Conservation (phyloP, 441 rosid species). For the Geranium incanum region DNA sequence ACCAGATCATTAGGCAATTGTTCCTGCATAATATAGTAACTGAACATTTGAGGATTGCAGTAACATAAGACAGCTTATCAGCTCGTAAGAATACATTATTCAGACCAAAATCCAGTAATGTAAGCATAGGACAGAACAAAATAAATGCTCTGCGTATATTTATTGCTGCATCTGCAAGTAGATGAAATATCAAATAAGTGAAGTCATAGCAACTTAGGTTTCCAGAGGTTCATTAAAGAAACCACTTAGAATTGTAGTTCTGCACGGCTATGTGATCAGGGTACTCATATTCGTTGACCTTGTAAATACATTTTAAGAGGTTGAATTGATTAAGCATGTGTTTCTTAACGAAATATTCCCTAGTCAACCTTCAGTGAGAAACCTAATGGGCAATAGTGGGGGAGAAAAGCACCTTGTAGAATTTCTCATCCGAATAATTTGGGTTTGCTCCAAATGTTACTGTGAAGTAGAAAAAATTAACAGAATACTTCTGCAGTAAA, state of each 20-base stretch:
- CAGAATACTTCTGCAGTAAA: conserved; percentile 61
- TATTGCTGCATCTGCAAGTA: background rate
- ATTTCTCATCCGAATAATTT: conserved; percentile 66
- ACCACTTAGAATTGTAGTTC: background rate
- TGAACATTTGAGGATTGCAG: conserved; percentile 12
- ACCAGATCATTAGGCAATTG: conserved; percentile 76
- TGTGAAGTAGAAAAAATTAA: conserved; percentile 75
- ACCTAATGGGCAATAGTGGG: conserved; percentile 4
- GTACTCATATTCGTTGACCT: background rate
- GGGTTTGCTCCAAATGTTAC: conserved; percentile 92
- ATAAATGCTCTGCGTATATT: background rate
- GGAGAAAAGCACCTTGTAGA: conserved; percentile 57
- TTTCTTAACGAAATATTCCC: background rate
- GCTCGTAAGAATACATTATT: background rate
- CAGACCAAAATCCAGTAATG: background rate
- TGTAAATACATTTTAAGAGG: background rate
- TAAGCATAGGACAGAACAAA: background rate
- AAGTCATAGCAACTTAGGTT: background rate
- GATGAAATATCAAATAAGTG: background rate
- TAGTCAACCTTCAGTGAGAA: background rate
- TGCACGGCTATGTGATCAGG: conserved; percentile 2
- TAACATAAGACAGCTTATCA: background rate
- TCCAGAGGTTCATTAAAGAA: background rate
- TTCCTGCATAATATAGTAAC: conserved; percentile 44
- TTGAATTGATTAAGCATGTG: background rate